Evolutionary conservation across 495 filamentous ascomycete genomes (phyloP).

Genomic region (Penicillium verhagenii): DNA sequence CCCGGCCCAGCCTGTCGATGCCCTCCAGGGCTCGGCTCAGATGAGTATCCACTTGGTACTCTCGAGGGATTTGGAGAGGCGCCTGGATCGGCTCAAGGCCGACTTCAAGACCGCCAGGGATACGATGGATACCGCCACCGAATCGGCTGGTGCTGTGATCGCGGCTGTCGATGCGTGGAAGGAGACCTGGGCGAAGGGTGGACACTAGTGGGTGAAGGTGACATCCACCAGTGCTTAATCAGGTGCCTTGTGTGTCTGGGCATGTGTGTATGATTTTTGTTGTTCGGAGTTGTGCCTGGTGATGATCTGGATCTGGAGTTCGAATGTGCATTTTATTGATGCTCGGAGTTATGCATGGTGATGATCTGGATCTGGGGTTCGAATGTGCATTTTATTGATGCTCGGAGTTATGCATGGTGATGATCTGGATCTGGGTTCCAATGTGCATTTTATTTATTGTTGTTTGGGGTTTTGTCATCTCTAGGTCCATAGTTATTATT

Average conservation of each 20-base stretch:
- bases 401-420: no score
- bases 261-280: neutral
- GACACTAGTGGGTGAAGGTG: neutral
- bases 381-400: no score
- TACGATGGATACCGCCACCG: neutral
- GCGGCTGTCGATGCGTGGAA: neutral
- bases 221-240: neutral
- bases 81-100: neutral
- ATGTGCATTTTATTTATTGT: no score
- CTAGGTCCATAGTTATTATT: no score
- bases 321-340: no score
- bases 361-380: no score
- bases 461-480: no score
- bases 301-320: neutral
- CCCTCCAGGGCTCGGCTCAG: constrained; percentile 1
- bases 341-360: no score
- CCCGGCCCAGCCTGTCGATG: constrained; percentile 6
- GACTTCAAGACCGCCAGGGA: neutral
- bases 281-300: neutral
- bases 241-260: neutral
- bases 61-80: neutral
- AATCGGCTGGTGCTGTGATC: neutral
- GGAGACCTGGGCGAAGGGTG: neutral
- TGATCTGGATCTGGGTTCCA: no score
- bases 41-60: neutral